Conservation (phyloP, 2,329 filamentous ascomycete species). For the Microdochium bolleyi region DNA sequence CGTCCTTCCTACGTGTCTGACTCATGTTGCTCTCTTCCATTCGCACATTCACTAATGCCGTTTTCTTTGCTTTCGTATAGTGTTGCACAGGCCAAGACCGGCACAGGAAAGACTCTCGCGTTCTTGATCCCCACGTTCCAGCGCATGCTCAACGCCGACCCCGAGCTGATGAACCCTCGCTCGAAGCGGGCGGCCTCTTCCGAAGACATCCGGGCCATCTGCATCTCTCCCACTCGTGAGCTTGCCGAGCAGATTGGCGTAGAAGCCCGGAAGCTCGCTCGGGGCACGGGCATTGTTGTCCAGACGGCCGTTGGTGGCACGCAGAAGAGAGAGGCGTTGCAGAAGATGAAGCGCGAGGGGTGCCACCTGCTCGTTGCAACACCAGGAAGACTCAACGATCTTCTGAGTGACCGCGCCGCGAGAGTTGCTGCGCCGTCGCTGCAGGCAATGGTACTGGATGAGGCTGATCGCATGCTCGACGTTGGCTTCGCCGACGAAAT, state of each 20-base stretch:
- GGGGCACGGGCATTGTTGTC: conserved; percentile 56
- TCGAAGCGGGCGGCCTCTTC: conserved; percentile 28
- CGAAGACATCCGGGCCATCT: conserved; percentile 58
- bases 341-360: conserved; percentile 60
- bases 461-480: conserved; percentile 97
- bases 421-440: conserved; percentile 69
- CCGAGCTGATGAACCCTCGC: conserved; percentile 43
- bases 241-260: conserved; percentile 72
- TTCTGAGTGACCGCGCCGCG: conserved; percentile 58
- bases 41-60: background rate
- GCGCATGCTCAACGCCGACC: conserved; percentile 60
- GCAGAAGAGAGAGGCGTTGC: conserved; percentile 61
- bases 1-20: background rate
- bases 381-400: conserved; percentile 78
- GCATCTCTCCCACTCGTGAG: conserved; percentile 75
- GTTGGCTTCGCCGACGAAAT: conserved; percentile 73
- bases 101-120: conserved; percentile 92
- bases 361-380: conserved; percentile 90
- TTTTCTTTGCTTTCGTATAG: conserved; percentile 29
- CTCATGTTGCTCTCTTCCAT: conserved; percentile 1
- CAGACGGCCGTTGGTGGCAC: conserved; percentile 89
- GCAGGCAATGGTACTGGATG: conserved; percentile 88
- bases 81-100: conserved; percentile 91
- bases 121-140: conserved; percentile 85
- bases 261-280: conserved; percentile 64